These are phyloP conservation scores for Pleurotus giganteus DNA, from an alignment of 768 basidiomycete species.

Conservation along the genomic window DNA sequence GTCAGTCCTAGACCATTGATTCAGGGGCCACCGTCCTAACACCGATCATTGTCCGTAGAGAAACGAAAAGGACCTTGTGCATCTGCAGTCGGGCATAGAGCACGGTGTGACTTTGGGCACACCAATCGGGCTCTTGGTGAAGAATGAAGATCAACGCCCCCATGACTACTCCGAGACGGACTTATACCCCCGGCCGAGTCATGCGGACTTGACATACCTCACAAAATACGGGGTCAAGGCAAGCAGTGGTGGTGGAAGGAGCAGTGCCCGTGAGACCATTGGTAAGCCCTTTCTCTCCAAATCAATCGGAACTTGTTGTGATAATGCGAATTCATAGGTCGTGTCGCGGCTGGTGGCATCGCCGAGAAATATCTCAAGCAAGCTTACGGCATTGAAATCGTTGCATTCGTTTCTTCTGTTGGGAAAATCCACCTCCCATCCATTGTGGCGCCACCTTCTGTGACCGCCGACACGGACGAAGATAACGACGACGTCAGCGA, in stretches of 20 bases:
- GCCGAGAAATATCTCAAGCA: conserved; percentile 92
- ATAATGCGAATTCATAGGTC: conserved; percentile 46
- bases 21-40: conserved; percentile 3
- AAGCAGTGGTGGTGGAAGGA: conserved; percentile 92
- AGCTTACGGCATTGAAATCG: conserved; percentile 89
- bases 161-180: conserved; percentile 99
- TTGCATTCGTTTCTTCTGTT: conserved; percentile 96
- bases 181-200: conserved; percentile 93
- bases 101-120: conserved; percentile 95
- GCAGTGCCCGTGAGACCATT: conserved; percentile 95
- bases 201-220: conserved; percentile 97
- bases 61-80: conserved; percentile 93
- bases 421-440: conserved; percentile 87
- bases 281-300: conserved; percentile 41
- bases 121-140: conserved; percentile 94
- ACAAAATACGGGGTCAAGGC: conserved; percentile 98
- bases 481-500: conserved; percentile 70
- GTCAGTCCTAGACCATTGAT: conserved; percentile 42
- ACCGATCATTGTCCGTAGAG: conserved; percentile 52
- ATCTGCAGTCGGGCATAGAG: conserved; percentile 91
- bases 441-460: conserved; percentile 36
- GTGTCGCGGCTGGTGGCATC: conserved; percentile 97
- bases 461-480: conserved; percentile 34
- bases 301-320: background rate
- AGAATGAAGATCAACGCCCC: conserved; percentile 97